Conservation (phyloP, 164 flowering plant genomes). For the Paratinospora sagittata region DNA sequence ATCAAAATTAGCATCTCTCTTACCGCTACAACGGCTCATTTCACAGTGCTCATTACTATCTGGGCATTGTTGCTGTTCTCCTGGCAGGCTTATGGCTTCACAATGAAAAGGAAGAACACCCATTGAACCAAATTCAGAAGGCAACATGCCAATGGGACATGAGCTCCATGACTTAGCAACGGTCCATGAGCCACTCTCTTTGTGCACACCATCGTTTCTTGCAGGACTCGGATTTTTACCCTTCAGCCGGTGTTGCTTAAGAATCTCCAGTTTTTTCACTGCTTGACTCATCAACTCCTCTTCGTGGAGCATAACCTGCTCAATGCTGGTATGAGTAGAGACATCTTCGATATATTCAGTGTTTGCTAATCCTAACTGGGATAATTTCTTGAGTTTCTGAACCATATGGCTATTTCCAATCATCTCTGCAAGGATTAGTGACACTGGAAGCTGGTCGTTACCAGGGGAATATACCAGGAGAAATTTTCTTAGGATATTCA, state of each 20-base stretch:
- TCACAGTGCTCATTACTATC: slow-evolving; percentile 19
- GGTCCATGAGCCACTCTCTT: slow-evolving; percentile 37
- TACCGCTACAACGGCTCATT: slow-evolving; percentile 19
- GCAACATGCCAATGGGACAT: slow-evolving; percentile 84
- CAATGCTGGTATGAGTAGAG: slow-evolving; percentile 8
- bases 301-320: slow-evolving; percentile 23
- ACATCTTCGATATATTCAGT: slow-evolving; percentile 13
- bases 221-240: slow-evolving; percentile 7
- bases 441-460: slow-evolving; percentile 37
- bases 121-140: slow-evolving; percentile 43
- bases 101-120: slow-evolving; percentile 51
- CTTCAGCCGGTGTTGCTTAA: slow-evolving; percentile 29
- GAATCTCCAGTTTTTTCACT: slow-evolving; percentile 39
- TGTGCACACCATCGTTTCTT: slow-evolving; percentile 12
- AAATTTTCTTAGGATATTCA: slow-evolving; percentile 44
- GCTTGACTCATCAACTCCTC: slow-evolving; percentile 35
- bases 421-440: slow-evolving; percentile 44
- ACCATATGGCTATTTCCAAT: slow-evolving; percentile 28
- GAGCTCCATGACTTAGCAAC: slow-evolving; percentile 67
- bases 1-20: slow-evolving; percentile 41
- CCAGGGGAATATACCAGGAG: slow-evolving; percentile 36
- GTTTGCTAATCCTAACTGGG: slow-evolving; percentile 16
- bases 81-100: neutral
- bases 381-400: slow-evolving; percentile 46
- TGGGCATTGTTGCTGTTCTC: slow-evolving; percentile 9